Base-by-base conservation (phyloP, 139 green algal genomes). In the Ulvella scutata region DNA sequence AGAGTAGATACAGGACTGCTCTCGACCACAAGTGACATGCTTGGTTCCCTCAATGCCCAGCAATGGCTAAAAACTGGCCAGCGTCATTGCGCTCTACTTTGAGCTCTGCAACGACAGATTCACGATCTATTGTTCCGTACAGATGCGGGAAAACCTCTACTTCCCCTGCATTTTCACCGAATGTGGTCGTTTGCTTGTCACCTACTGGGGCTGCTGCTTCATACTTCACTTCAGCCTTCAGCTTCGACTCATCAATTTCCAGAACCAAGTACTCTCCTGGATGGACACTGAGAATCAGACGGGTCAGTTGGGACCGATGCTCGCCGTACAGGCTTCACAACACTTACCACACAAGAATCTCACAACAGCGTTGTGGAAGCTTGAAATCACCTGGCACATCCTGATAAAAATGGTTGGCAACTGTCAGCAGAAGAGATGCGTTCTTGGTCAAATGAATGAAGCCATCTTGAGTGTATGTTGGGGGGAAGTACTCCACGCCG, bases 391-490 rank as follows among this genome's bases (percentile, higher is more conserved):
- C 82, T 6, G 37, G 6, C 0, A 82, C 77, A 2, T 36, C 9
- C 3, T 67, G 82, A 76, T 91, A 91, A 51, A 92, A 92, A 29
- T 88, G 82, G 74, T 92, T 92, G 43, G 84, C 87, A 1, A 92
- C 82, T 0, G 72, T 72, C 31, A 92, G 80, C 37, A 91, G 79
- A 37, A 89, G 78, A 0, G 17, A 1, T 0, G 86, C 76, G 34
- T 91, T 87, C 28, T 82, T 77, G 3, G 87, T 91, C 0, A 91
- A 62, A 74, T 92, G 87, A n/a, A 83, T 92, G 79, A 91, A 92
- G 4, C 87, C 87, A 43, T 91, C 86, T 75, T 84, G 62, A 13
- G 60, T 43, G 43, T 85, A 90, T 1, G 82, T 89, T 17, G 79
- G 82, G 4, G 84, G 84, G 38, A 78, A 86, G 62, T 88, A 88